Evolutionary conservation across 108 stramenopile species (phyloP).

Genomic region (Fistulifera pelliculosa): DNA sequence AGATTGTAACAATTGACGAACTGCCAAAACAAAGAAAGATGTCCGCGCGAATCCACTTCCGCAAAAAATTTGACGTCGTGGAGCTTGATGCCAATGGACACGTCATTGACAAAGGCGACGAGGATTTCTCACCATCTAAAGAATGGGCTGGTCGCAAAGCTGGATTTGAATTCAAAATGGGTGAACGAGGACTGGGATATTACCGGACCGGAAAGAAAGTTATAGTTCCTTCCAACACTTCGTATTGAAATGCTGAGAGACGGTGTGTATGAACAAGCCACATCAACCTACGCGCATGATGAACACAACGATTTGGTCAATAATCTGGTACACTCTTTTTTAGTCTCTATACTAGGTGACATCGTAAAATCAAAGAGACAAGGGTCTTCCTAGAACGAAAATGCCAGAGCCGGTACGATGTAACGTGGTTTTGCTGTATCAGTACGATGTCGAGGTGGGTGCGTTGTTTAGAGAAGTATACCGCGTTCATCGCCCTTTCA

Average conservation of each 20-base stretch:
- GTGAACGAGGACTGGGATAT: slow-evolving; percentile 79
- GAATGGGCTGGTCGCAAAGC: slow-evolving; percentile 70
- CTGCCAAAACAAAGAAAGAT: slow-evolving; percentile 4
- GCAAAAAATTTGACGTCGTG: slow-evolving; percentile 71
- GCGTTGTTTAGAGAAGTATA: no score
- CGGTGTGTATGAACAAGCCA: no score
- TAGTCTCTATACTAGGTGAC: no score
- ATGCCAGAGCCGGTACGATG: no score
- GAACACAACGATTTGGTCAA: no score
- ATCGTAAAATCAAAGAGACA: no score
- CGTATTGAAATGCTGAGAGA: slow-evolving; percentile 44
- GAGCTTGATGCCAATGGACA: slow-evolving; percentile 68
- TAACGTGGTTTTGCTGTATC: no score
- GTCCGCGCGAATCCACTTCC: slow-evolving; percentile 44
- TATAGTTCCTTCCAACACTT: slow-evolving; percentile 70
- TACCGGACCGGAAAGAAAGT: slow-evolving; percentile 84
- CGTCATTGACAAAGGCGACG: slow-evolving; percentile 80
- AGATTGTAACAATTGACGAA: not conserved
- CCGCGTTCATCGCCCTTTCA: no score
- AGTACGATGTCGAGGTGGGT: no score
- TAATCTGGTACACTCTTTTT: no score
- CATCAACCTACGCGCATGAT: no score
- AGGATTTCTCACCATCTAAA: slow-evolving; percentile 60
- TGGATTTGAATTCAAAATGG: slow-evolving; percentile 85
- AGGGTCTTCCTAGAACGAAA: no score